phyloP scores from a whole-genome alignment of 345 rosid species.

The Linum lewisii region DNA sequence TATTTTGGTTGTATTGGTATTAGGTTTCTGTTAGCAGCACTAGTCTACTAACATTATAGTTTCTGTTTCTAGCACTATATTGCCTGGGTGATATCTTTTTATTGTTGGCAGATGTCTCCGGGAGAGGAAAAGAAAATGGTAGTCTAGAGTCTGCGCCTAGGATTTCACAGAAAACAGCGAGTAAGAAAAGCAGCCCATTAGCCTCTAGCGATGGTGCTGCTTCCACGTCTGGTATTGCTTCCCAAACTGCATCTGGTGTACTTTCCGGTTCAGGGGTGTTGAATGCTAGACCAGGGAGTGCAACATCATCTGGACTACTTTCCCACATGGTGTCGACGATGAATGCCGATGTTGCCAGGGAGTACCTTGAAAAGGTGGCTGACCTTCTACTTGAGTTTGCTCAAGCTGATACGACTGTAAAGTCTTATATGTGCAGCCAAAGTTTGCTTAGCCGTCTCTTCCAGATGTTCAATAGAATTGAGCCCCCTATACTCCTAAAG shows the following conservation, averaged over 20 bases:
- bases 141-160: constrained; percentile 52
- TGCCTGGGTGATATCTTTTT: not conserved
- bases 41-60: not conserved
- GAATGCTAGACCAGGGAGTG: constrained; percentile 95
- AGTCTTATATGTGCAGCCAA: constrained; percentile 87
- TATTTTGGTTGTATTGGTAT: not conserved
- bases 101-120: constrained; percentile 65
- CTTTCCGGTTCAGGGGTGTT: constrained; percentile 95
- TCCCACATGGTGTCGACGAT: constrained; percentile 82
- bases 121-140: constrained; percentile 76
- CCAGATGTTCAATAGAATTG: constrained; percentile 83
- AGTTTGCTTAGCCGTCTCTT: constrained; percentile 87
- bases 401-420: constrained; percentile 87
- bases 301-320: constrained; percentile 88
- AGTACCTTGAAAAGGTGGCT: constrained; percentile 92
- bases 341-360: constrained; percentile 89
- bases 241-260: constrained; percentile 91
- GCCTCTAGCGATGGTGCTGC: constrained; percentile 55
- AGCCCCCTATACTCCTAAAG: constrained; percentile 83
- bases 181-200: constrained; percentile 49
- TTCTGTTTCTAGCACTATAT: not conserved
- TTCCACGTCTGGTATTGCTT: constrained; percentile 72
- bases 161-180: constrained; percentile 43
- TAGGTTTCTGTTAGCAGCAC: not conserved
- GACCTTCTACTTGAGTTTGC: constrained; percentile 97